Conservation (phyloP, 1,284 basidiomycete species). For the Cystobasidium sp. region DNA sequence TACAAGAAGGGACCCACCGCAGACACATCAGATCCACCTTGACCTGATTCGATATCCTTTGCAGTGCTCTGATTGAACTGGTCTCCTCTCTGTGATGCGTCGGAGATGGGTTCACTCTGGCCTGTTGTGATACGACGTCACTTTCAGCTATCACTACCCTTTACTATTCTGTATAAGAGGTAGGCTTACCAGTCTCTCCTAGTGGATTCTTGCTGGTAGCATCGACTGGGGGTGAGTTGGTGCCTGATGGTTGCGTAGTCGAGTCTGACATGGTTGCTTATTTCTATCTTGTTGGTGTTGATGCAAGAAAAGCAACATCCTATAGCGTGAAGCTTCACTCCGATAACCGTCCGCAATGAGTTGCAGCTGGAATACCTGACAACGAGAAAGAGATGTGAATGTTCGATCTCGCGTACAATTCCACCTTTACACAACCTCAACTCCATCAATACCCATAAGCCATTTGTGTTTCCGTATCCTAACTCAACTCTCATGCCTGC, state of each 20-base stretch:
- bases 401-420: too few relatives aligned
- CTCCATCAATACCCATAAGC: too few relatives aligned
- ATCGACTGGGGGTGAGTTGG: conserved; percentile 30
- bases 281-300: background rate
- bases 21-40: conserved; percentile 14
- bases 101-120: conserved; percentile 31
- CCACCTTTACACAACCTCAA: too few relatives aligned
- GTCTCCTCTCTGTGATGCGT: conserved; percentile 34
- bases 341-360: too few relatives aligned
- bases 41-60: conserved; percentile 22
- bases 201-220: conserved; percentile 25
- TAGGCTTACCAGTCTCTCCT: conserved; percentile 35
- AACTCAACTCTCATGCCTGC: too few relatives aligned
- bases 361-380: too few relatives aligned
- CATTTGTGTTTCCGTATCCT: too few relatives aligned
- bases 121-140: conserved; percentile 4
- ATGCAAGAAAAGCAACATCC: background rate
- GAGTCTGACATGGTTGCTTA: conserved; percentile 17
- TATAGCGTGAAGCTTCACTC: background rate
- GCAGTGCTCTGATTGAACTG: conserved; percentile 23
- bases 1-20: too few relatives aligned
- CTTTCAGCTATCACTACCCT: background rate
- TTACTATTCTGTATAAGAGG: background rate
- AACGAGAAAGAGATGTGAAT: too few relatives aligned
- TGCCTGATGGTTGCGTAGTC: conserved; percentile 7